These are phyloP conservation scores for Coemansia sp. DNA, from an alignment of 192 early-diverging fungal genomes.

Conservation along the genomic window DNA sequence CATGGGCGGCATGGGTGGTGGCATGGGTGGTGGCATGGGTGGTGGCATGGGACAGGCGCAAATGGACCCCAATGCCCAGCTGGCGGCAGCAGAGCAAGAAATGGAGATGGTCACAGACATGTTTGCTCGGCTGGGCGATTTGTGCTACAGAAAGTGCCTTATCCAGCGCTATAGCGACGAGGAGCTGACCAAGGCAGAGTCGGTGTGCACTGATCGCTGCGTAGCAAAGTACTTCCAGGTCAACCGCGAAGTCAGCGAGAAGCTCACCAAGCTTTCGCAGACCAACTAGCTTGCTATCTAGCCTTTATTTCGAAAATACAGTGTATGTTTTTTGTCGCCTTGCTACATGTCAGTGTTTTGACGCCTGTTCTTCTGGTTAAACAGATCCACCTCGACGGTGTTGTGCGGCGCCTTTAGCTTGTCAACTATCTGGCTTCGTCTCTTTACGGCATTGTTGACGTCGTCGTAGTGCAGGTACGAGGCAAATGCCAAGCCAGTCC, in stretches of 20 bases:
- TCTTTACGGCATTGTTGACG: constrained; percentile 9
- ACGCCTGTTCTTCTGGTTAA: neutral
- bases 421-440: constrained; percentile 11
- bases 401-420: constrained; percentile 20
- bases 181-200: constrained; percentile 87
- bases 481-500: constrained; percentile 31
- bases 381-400: constrained; percentile 14
- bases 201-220: constrained; percentile 86
- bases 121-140: constrained; percentile 70
- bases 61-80: constrained; percentile 50
- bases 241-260: constrained; percentile 69
- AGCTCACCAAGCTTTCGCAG: constrained; percentile 60
- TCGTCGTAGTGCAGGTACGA: constrained; percentile 27
- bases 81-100: constrained; percentile 68
- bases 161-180: constrained; percentile 72
- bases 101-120: constrained; percentile 80
- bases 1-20: too few relatives aligned
- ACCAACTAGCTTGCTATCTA: constrained; percentile 24
- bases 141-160: constrained; percentile 87
- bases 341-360: neutral
- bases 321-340: neutral
- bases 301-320: neutral
- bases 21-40: constrained; percentile 15
- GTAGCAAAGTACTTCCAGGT: constrained; percentile 85
- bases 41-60: constrained; percentile 23